Evolutionary conservation across 1,284 basidiomycete species (phyloP), one percentile per base, ranked within the genome.

Genomic region (Marasmius fiardii): DNA sequence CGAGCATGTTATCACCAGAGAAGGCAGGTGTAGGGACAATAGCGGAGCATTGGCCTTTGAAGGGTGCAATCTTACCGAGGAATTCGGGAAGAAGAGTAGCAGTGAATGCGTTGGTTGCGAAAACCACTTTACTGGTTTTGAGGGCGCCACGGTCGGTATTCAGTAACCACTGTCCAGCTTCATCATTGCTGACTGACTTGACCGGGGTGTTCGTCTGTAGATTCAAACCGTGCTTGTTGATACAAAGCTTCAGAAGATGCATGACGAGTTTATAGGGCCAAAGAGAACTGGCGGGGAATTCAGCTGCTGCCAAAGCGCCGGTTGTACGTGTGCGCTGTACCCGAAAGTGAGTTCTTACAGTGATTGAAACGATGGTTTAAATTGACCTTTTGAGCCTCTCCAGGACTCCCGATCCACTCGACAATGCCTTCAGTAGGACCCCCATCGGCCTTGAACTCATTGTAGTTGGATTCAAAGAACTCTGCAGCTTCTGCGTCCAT

Each of bases 71-170:
- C 10, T 58, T 60, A 10, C 63, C 67, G 11, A 55, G 14, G 43
- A 67, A 66, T 51, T 68, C 66, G 2, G 67, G 67, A 12, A 68
- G 59, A 24, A 68, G 62, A 33, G 64, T 65, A 41, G 71, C 68
- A 6, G 68, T 72, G 54, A 72, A 75, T n/a, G 66, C 73, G 59
- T 76, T 76, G 16, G 73, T 74, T 5, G 71, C 70, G 55, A 72
- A 73, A 4, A 74, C 63, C n/a, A 76, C 66, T 48, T 68, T 67
- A 10, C 50, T 49, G 1, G 68, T 64, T 18, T 41, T 33, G 12
- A 71, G 39, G 20, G 26, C 51, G 10, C 70, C 69, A 4, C 69
- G 60, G 23, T 64, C 61, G 1, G 70, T 71, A 24, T 64, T 47
- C 7, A 69, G 50, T 3, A 39, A 45, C 66, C 66, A 68, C 7